These are phyloP conservation scores for Metarhizium guizhouense DNA, from an alignment of 2,329 filamentous ascomycete species.

Conservation along the genomic window DNA sequence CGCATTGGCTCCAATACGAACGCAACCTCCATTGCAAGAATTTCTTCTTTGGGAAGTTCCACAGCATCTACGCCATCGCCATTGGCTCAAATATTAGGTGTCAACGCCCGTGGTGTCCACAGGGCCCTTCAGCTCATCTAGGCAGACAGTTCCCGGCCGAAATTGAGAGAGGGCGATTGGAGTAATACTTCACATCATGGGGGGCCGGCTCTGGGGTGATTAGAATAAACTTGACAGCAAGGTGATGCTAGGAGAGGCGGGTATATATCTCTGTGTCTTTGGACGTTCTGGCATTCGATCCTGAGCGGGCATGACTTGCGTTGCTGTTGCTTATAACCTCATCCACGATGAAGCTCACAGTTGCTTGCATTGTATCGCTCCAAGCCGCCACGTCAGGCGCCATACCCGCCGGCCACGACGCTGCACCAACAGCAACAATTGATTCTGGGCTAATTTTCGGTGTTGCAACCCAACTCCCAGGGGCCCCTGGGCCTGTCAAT, in stretches of 20 bases:
- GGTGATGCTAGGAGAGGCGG: too few relatives aligned
- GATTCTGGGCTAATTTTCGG: constrained; percentile 12
- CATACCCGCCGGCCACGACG: too few relatives aligned
- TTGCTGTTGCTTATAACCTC: neutral
- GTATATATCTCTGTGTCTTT: too few relatives aligned
- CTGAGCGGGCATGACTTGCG: too few relatives aligned
- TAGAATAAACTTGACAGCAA: too few relatives aligned
- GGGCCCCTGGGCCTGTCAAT: constrained; percentile 9
- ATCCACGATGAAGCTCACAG: neutral
- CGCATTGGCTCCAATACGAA: neutral
- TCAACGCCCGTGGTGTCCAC: neutral
- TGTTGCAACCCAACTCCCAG: constrained; percentile 9
- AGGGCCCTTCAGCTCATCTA: neutral
- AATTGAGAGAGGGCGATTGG: neutral
- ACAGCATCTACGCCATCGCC: neutral
- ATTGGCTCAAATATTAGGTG: neutral
- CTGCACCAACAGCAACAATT: constrained; percentile 8
- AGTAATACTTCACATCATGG: too few relatives aligned
- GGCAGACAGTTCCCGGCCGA: neutral
- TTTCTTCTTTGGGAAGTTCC: neutral
- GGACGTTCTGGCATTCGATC: too few relatives aligned
- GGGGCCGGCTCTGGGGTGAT: too few relatives aligned
- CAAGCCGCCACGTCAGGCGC: neutral
- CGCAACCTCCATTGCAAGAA: neutral
- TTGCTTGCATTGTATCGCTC: neutral